Conservation (phyloP, 768 basidiomycete genomes). For the Russula lepida region DNA sequence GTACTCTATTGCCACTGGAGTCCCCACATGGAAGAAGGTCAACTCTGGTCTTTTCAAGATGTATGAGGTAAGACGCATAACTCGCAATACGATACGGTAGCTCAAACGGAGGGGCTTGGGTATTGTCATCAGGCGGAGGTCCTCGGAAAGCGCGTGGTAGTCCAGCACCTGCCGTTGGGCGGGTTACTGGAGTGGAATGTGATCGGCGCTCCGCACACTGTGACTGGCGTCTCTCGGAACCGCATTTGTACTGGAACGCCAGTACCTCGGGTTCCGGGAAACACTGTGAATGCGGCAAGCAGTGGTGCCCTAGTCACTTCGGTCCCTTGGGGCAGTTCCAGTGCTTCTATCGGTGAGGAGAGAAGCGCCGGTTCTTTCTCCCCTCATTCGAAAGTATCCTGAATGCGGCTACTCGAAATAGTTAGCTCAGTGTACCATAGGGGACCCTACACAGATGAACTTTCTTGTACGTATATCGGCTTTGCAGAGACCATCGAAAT, state of each 20-base stretch:
- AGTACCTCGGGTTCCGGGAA: slow-evolving; percentile 21
- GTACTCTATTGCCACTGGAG: slow-evolving; percentile 77
- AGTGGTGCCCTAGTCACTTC: neutral
- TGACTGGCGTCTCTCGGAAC: neutral
- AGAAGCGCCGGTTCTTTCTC: neutral
- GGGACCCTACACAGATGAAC: neutral
- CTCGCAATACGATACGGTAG: neutral
- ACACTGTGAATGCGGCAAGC: neutral
- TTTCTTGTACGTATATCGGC: neutral
- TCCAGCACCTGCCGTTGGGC: slow-evolving; percentile 87
- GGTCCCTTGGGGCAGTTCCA: slow-evolving; percentile 10
- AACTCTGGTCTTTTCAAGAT: slow-evolving; percentile 89
- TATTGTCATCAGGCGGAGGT: slow-evolving; percentile 65
- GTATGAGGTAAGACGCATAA: slow-evolving; percentile 60
- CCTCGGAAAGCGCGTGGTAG: slow-evolving; percentile 88
- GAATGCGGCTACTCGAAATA: slow-evolving; percentile 6
- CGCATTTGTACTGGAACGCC: slow-evolving; percentile 5
- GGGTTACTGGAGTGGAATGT: slow-evolving; percentile 65
- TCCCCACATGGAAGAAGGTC: slow-evolving; percentile 86
- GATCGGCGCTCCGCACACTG: slow-evolving; percentile 1
- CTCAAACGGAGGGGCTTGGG: neutral
- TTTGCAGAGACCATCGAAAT: slow-evolving; percentile 5
- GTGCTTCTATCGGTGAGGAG: slow-evolving; percentile 2
- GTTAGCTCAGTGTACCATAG: slow-evolving; percentile 1
- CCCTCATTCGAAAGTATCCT: neutral